Evolutionary conservation across 805 yeast species (phyloP).

Genomic region (Ascoidea tarda): DNA sequence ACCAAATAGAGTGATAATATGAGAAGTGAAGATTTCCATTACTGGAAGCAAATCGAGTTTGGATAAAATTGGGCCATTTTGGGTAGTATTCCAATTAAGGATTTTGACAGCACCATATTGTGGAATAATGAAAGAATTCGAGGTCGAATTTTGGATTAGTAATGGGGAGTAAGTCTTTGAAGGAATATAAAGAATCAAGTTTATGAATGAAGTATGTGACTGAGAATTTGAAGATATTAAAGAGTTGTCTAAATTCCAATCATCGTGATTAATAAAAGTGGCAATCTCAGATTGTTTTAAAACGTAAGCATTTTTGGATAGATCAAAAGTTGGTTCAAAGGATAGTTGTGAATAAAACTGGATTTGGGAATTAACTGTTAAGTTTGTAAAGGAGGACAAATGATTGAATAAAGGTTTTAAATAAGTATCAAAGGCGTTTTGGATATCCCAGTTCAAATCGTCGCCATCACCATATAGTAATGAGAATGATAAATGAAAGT

Average conservation of each 20-base stretch:
- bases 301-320: conserved; percentile 18
- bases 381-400: conserved; percentile 44
- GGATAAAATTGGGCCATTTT: conserved; percentile 1
- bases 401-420: conserved; percentile 42
- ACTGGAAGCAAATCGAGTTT: conserved; percentile 30
- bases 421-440: conserved; percentile 28
- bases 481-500: conserved; percentile 64
- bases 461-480: conserved; percentile 57
- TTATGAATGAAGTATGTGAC: conserved; percentile 49
- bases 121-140: conserved; percentile 63
- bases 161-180: conserved; percentile 32
- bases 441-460: conserved; percentile 65
- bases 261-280: conserved; percentile 62
- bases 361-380: conserved; percentile 68
- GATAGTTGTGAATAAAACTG: conserved; percentile 45
- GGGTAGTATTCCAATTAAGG: conserved; percentile 23
- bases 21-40: conserved; percentile 59
- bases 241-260: conserved; percentile 49
- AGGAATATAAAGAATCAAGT: conserved; percentile 60
- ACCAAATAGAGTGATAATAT: conserved; percentile 62
- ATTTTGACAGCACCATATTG: conserved; percentile 80
- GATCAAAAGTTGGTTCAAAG: conserved; percentile 4
- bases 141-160: conserved; percentile 24
- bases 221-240: conserved; percentile 35
- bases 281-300: conserved; percentile 16